phyloP scores from a whole-genome alignment of 1,139 yeast species.

The Debaryomycetaceae sp. region DNA sequence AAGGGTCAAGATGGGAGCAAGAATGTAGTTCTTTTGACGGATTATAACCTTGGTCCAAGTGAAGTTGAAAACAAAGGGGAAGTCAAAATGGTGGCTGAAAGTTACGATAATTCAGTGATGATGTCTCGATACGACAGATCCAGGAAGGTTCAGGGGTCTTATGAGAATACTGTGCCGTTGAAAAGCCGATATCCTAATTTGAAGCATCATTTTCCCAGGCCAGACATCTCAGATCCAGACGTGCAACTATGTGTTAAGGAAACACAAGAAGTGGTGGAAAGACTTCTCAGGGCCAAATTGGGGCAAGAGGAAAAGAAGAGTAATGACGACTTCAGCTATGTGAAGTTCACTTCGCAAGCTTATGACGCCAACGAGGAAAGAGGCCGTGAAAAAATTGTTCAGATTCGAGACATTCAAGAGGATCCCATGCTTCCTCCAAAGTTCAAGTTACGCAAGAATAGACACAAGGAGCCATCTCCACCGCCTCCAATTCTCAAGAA shows the following conservation, averaged over 20 bases:
- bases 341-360: slow-evolving; percentile 19
- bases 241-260: slow-evolving; percentile 24
- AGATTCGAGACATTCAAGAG: slow-evolving; percentile 39
- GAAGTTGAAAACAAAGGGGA: not conserved
- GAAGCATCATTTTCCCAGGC: slow-evolving; percentile 40
- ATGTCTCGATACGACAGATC: not conserved
- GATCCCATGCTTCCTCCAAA: slow-evolving; percentile 90
- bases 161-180: slow-evolving; percentile 41
- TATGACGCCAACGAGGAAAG: slow-evolving; percentile 9
- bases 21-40: not conserved
- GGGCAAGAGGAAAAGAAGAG: slow-evolving; percentile 13
- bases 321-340: slow-evolving; percentile 12
- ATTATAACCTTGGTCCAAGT: not conserved
- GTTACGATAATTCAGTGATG: not conserved
- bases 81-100: not conserved
- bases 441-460: slow-evolving; percentile 70
- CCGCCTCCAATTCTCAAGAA: slow-evolving; percentile 52
- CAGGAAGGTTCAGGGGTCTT: slow-evolving; percentile 22
- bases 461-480: slow-evolving; percentile 61
- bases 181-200: slow-evolving; percentile 38
- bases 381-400: slow-evolving; percentile 23
- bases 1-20: not conserved
- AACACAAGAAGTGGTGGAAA: slow-evolving; percentile 23
- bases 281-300: slow-evolving; percentile 16
- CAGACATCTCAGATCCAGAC: slow-evolving; percentile 26